These are phyloP conservation scores for Daphne laureola DNA, from an alignment of 441 rosid genomes.

Conservation along the genomic window DNA sequence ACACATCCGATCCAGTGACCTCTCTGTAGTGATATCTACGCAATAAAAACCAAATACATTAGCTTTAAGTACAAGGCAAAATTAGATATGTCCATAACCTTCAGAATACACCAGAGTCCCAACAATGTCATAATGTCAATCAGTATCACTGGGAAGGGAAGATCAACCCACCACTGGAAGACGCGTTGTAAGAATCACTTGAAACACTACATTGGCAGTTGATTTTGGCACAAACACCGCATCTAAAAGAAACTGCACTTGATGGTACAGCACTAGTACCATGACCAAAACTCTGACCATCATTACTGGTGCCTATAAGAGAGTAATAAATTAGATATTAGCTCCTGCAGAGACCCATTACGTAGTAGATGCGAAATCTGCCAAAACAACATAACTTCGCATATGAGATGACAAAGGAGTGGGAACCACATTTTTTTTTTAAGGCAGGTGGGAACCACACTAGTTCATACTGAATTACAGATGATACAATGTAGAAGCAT, in stretches of 20 bases:
- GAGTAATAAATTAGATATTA: no score
- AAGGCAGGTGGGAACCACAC: no score
- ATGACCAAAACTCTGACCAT: constrained; percentile 12
- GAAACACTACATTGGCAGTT: constrained; percentile 41
- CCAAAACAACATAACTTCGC: neutral
- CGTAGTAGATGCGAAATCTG: no score
- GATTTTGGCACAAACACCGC: constrained; percentile 37
- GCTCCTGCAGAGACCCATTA: no score
- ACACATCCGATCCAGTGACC: constrained; percentile 23
- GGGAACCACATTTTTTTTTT: no score
- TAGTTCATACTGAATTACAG: neutral
- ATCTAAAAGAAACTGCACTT: constrained; percentile 26
- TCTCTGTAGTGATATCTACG: constrained; percentile 37
- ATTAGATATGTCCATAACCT: no score
- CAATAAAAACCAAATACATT: constrained; percentile 6
- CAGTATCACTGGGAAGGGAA: neutral
- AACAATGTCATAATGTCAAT: neutral
- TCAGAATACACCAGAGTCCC: no score
- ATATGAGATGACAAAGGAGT: neutral
- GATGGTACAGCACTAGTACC: constrained; percentile 20
- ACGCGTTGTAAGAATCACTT: constrained; percentile 30
- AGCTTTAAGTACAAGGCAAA: constrained; percentile 1
- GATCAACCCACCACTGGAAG: constrained; percentile 31
- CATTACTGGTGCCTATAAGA: no score
- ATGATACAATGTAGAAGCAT: neutral